Evolutionary conservation across 2,329 filamentous ascomycete species (phyloP).

Genomic region (Penicillium sp.): DNA sequence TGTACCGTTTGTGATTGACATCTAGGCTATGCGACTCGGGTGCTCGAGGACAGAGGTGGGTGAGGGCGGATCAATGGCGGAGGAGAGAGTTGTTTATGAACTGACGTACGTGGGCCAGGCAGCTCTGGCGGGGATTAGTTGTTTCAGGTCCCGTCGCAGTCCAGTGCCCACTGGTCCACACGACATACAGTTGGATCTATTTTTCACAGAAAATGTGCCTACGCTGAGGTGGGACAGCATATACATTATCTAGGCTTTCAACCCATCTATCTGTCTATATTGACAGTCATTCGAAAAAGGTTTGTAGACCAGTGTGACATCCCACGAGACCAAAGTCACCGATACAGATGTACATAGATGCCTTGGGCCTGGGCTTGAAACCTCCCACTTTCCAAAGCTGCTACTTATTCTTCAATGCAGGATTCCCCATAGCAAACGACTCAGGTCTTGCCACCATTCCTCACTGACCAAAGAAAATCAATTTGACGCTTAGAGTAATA

Average conservation of each 20-base stretch:
- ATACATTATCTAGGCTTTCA: background rate
- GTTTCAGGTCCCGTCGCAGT: background rate
- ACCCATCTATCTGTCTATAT: background rate
- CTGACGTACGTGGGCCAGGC: slow-evolving; percentile 7
- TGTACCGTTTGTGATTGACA: slow-evolving; percentile 51
- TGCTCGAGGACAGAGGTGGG: slow-evolving; percentile 7
- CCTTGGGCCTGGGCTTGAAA: no score
- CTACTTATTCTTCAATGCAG: no score
- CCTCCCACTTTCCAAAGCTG: no score
- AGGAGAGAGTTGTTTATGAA: slow-evolving; percentile 21
- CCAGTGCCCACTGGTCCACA: background rate
- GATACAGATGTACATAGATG: no score
- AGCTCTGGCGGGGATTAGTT: slow-evolving; percentile 16
- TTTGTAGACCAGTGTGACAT: no score
- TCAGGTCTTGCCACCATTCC: background rate
- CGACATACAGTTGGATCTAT: background rate
- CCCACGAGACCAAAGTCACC: no score
- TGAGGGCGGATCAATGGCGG: background rate
- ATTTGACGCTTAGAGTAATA: slow-evolving; percentile 25
- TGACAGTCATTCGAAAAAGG: no score
- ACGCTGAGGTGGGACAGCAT: no score
- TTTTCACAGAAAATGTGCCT: background rate
- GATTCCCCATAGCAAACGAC: background rate
- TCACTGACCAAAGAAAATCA: slow-evolving; percentile 3
- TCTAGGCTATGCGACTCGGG: slow-evolving; percentile 25